phyloP scores from a whole-genome alignment of 805 yeast species.

The Metschnikowia orientalis region DNA sequence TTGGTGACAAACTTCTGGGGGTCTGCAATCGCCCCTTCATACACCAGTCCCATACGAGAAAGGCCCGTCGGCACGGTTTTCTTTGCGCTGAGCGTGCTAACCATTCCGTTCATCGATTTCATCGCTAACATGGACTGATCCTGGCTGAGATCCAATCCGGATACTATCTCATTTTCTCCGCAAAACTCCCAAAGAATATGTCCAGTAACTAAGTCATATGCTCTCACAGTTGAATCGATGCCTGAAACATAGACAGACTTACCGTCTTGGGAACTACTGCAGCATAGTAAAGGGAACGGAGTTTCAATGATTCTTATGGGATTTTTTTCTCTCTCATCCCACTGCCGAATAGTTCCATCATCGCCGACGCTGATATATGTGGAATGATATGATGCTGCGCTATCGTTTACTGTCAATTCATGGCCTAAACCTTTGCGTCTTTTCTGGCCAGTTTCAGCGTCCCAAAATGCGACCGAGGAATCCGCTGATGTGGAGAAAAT shows the following conservation, averaged over 20 bases:
- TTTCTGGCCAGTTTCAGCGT: constrained; percentile 51
- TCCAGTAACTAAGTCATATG: constrained; percentile 52
- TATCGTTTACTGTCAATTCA: constrained; percentile 50
- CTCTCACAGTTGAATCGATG: constrained; percentile 58
- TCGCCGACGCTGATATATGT: constrained; percentile 54
- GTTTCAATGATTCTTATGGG: constrained; percentile 39
- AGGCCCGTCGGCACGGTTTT: constrained; percentile 37
- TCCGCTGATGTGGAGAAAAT: constrained; percentile 60
- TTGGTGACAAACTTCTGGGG: constrained; percentile 50
- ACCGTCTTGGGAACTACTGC: constrained; percentile 35
- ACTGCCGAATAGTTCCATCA: constrained; percentile 54
- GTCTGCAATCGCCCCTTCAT: constrained; percentile 56
- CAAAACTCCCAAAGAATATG: constrained; percentile 43
- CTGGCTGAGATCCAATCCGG: constrained; percentile 48
- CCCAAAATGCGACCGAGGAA: constrained; percentile 58
- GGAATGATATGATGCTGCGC: constrained; percentile 32
- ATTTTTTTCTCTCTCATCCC: constrained; percentile 62
- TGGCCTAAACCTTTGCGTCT: constrained; percentile 53
- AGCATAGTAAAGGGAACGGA: constrained; percentile 55
- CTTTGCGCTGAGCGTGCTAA: constrained; percentile 55
- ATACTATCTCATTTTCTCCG: constrained; percentile 47
- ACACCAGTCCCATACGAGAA: constrained; percentile 42
- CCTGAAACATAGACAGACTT: constrained; percentile 55
- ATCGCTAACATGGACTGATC: constrained; percentile 48
- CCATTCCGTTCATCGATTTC: constrained; percentile 52